Evolutionary conservation across 2,329 filamentous ascomycete species (phyloP), one percentile per base, ranked within the genome.

Genomic region (Esteya vermicola): DNA sequence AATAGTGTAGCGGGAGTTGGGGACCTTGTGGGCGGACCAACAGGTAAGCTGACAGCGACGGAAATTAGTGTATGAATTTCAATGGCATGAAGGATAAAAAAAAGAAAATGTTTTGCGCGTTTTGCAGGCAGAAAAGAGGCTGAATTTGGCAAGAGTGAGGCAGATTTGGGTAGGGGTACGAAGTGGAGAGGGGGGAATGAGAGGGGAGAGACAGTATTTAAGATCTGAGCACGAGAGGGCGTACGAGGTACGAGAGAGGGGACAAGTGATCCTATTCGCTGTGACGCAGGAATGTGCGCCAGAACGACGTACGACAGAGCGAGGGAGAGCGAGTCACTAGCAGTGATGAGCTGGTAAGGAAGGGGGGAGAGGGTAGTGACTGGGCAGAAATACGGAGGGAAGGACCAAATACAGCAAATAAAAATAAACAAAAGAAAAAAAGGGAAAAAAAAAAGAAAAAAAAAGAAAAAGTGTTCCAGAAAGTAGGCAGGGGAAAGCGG

Each of bases 21-120:
- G n/a, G n/a, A n/a, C n/a, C n/a, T n/a, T 33, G 31, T 13, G 23
- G 20, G 12, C n/a, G 18, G 36, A 32, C 20, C 20, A 38, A 19
- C n/a, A 38, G 36, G 10, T 28, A 10, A 26, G n/a, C 13, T 14
- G 9, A 23, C 9, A 18, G 36, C 14, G n/a, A 21, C 7, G 6
- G 36, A 31, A n/a, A 37, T 37, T 37, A 37, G 36, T 37, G 36
- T 25, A 20, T 31, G 22, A 26, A n/a, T 14, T 27, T 25, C 13
- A 27, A 18, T 13, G 25, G 13, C 9, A 20, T 13, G 36, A 16
- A 22, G 36, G 16, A 30, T 37, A n/a, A 10, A 12, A 37, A 27
- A 25, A 26, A 20, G n/a, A 26, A 21, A 38, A 32, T 38, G 21
- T 16, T 27, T 20, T n/a, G 13, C 2, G 19, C n/a, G 20, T 14